Evolutionary conservation across 2,329 filamentous ascomycete species (phyloP).

Genomic region (Monosporascus sp.): DNA sequence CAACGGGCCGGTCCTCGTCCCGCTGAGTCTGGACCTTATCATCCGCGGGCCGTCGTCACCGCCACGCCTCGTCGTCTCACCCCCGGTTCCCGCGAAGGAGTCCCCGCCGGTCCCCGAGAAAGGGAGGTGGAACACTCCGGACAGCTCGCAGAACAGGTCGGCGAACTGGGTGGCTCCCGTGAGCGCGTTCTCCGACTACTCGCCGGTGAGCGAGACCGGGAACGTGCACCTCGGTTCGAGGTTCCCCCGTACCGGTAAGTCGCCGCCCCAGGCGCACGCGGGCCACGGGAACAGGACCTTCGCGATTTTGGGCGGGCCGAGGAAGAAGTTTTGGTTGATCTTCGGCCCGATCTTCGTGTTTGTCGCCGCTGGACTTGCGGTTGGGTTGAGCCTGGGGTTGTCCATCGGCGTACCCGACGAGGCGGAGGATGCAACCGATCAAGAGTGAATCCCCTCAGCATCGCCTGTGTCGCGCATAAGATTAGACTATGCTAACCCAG

Average conservation of each 20-base stretch:
- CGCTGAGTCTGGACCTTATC: too few species aligned
- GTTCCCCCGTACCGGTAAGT: background rate
- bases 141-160: background rate
- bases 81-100: too few species aligned
- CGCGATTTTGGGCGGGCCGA: constrained; percentile 13
- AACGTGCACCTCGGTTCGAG: background rate
- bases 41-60: too few species aligned
- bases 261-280: background rate
- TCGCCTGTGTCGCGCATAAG: too few species aligned
- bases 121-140: background rate
- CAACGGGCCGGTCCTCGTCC: background rate
- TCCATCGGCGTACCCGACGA: background rate
- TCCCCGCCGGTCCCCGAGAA: background rate
- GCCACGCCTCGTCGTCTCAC: too few species aligned
- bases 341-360: constrained; percentile 17
- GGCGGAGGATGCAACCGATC: background rate
- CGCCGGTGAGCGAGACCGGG: background rate
- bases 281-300: background rate
- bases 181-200: background rate
- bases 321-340: constrained; percentile 19
- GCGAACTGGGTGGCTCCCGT: background rate
- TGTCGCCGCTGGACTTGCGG: constrained; percentile 17
- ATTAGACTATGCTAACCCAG: background rate
- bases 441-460: background rate
- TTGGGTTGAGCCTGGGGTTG: constrained; percentile 21